A percentile compares a stretch with the other conserved stretches of the same genome.
These are phyloP conservation scores for Plantago lanceolata DNA, from an alignment of 305 asterid species.

Conservation along the genomic window DNA sequence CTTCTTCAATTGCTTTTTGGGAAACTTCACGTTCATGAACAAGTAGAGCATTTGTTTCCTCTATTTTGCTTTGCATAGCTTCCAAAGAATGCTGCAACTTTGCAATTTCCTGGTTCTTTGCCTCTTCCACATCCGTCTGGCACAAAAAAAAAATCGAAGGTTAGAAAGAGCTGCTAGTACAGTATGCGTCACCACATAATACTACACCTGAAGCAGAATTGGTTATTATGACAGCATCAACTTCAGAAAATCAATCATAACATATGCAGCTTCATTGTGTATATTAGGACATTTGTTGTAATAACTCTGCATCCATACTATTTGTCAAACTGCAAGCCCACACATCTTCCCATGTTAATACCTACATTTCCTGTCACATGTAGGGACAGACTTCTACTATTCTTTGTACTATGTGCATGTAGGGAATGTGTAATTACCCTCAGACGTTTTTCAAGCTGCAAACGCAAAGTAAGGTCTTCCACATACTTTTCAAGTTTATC, in stretches of 20 bases:
- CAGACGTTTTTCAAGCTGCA: slow-evolving; percentile 85
- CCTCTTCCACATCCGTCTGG: slow-evolving; percentile 83
- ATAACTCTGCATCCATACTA: too few relatives aligned
- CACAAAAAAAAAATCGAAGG: slow-evolving; percentile 22
- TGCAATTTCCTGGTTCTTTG: slow-evolving; percentile 54
- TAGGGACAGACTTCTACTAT: slow-evolving; percentile 10
- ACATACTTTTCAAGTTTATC: slow-evolving; percentile 93
- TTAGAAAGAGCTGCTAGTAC: slow-evolving; percentile 20
- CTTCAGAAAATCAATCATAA: not conserved
- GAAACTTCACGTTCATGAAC: slow-evolving; percentile 59
- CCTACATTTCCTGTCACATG: not conserved
- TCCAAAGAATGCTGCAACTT: slow-evolving; percentile 64
- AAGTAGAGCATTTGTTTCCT: slow-evolving; percentile 51
- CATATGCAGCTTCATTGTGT: not conserved
- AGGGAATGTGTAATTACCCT: slow-evolving; percentile 52
- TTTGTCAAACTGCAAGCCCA: not conserved
- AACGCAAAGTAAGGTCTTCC: slow-evolving; percentile 83
- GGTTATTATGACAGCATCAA: not conserved
- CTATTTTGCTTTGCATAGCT: slow-evolving; percentile 57
- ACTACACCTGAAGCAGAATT: not conserved
- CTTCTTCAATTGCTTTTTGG: slow-evolving; percentile 69
- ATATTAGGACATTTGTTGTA: too few relatives aligned
- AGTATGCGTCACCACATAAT: slow-evolving; percentile 5
- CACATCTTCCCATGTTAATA: not conserved
- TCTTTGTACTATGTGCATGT: slow-evolving; percentile 6